Evolutionary conservation across 192 early-diverging fungal species (phyloP).

Genomic region (Piromyces sp.): DNA sequence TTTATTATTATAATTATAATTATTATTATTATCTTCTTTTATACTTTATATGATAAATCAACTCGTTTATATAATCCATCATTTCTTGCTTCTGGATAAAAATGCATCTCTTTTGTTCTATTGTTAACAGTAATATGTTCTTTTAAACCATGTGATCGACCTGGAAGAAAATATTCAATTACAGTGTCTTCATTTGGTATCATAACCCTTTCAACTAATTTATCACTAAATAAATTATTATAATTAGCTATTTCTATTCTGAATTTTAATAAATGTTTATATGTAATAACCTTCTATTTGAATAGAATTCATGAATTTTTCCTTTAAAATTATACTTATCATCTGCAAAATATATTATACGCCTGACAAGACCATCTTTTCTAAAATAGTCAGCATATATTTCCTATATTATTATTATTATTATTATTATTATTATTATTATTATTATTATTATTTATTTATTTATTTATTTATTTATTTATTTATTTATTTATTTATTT

Average conservation of each 20-base stretch:
- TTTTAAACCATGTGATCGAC: slow-evolving; percentile 26
- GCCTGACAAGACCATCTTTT: slow-evolving; percentile 32
- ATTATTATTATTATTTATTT: too few relatives aligned
- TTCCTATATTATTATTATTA: slow-evolving; percentile 10
- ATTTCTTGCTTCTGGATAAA: slow-evolving; percentile 25
- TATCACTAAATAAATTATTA: slow-evolving; percentile 14
- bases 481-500: too few relatives aligned
- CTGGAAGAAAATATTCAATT: slow-evolving; percentile 34
- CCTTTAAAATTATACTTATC: slow-evolving; percentile 18
- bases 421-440: too few relatives aligned
- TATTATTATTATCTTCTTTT: too few relatives aligned
- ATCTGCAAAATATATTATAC: slow-evolving; percentile 27
- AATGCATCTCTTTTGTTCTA: slow-evolving; percentile 32
- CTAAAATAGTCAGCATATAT: slow-evolving; percentile 38
- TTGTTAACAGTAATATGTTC: slow-evolving; percentile 31
- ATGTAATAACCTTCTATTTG: slow-evolving; percentile 22
- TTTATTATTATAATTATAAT: too few relatives aligned
- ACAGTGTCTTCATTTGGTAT: slow-evolving; percentile 15
- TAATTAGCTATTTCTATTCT: slow-evolving; percentile 1
- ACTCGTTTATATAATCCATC: slow-evolving; percentile 31
- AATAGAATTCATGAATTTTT: slow-evolving; percentile 26
- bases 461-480: too few relatives aligned
- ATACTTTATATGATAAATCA: slow-evolving; percentile 21
- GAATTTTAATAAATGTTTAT: background rate
- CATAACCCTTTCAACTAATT: slow-evolving; percentile 23